Conservation (phyloP, 177 flowering plant species). For the Vitis hybrid region DNA sequence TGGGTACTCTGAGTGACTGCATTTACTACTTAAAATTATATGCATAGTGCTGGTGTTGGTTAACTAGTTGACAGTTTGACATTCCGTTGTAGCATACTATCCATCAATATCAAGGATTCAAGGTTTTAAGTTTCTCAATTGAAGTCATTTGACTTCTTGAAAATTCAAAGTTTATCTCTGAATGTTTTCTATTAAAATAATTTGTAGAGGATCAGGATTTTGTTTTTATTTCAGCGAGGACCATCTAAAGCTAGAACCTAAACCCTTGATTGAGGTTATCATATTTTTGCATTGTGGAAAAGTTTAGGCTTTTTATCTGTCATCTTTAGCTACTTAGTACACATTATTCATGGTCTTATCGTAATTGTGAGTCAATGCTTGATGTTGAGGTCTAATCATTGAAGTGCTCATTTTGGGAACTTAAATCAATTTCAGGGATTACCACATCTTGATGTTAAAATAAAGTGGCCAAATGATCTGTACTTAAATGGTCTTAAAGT, state of each 20-base stretch:
- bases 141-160: neutral
- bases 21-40: neutral
- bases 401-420: slow-evolving; percentile 3
- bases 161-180: neutral
- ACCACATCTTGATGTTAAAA: slow-evolving; percentile 71
- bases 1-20: neutral
- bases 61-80: neutral
- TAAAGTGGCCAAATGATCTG: slow-evolving; percentile 99
- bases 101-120: neutral
- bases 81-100: neutral
- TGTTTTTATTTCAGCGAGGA: neutral
- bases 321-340: neutral
- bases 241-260: neutral
- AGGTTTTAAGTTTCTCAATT: neutral
- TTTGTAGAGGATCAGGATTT: too few relatives aligned
- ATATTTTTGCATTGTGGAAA: neutral
- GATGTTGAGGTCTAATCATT: neutral
- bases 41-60: neutral
- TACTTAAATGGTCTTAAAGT: slow-evolving; percentile 87
- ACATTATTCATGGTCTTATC: neutral
- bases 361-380: neutral
- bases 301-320: neutral
- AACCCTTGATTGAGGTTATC: neutral
- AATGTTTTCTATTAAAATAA: neutral
- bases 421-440: slow-evolving; percentile 65